Percentiles rank a stretch among this genome's conserved stretches.
Conservation (phyloP, 768 basidiomycete genomes). For the Ephemerocybe angulata region DNA sequence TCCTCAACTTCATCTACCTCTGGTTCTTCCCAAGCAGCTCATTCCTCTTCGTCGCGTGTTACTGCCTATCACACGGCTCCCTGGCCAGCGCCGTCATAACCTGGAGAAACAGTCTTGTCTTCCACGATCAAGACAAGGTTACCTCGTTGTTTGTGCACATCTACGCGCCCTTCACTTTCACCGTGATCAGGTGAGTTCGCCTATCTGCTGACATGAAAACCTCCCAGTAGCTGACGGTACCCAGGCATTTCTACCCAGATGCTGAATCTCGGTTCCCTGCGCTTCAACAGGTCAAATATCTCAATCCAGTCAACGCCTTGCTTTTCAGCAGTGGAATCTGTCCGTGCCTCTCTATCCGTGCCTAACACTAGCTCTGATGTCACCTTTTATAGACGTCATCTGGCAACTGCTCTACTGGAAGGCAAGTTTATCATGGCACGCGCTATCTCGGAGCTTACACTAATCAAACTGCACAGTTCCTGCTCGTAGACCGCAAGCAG, state of each 20-base stretch:
- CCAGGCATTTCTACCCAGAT: slow-evolving; percentile 86
- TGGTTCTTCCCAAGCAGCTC: slow-evolving; percentile 83
- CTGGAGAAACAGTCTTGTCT: slow-evolving; percentile 97
- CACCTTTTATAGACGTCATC: slow-evolving; percentile 59
- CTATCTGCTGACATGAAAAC: background rate
- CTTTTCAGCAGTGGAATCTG: slow-evolving; percentile 79
- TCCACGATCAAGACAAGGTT: slow-evolving; percentile 96
- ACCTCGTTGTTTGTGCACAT: slow-evolving; percentile 95
- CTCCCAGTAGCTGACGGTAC: background rate
- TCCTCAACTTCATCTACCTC: slow-evolving; percentile 88
- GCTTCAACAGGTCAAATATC: slow-evolving; percentile 59
- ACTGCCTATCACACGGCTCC: slow-evolving; percentile 87
- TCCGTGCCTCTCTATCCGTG: slow-evolving; percentile 38
- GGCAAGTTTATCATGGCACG: slow-evolving; percentile 34
- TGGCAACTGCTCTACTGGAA: slow-evolving; percentile 98
- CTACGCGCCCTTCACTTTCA: slow-evolving; percentile 87
- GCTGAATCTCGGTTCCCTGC: slow-evolving; percentile 85
- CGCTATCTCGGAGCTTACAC: background rate
- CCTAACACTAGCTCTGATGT: background rate
- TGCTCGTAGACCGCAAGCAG: slow-evolving; percentile 79
- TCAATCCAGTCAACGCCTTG: slow-evolving; percentile 71
- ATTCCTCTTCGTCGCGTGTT: slow-evolving; percentile 85
- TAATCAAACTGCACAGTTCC: slow-evolving; percentile 47
- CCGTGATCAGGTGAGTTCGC: slow-evolving; percentile 72
- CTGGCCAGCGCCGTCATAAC: slow-evolving; percentile 94